Evolutionary conservation across 2,329 filamentous ascomycete genomes (phyloP).

Genomic region (Trichophyton verrucosum): DNA sequence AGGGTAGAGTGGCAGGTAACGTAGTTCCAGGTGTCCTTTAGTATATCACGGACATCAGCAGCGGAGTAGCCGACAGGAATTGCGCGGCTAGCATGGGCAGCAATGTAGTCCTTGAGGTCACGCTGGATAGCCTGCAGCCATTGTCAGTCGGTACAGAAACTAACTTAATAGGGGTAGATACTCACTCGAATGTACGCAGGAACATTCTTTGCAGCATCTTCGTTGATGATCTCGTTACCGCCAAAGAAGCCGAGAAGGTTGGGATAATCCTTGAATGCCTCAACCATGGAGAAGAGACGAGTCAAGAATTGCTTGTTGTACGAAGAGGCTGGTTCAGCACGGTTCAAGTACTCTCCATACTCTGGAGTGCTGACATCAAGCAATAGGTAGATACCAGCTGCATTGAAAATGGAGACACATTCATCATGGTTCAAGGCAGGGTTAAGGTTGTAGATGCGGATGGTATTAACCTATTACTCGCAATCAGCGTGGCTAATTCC

Average conservation of each 20-base stretch:
- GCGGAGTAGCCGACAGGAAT: constrained; percentile 59
- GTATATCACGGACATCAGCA: constrained; percentile 49
- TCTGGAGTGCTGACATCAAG: constrained; percentile 54
- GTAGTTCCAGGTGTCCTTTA: constrained; percentile 50
- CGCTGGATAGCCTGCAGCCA: constrained; percentile 45
- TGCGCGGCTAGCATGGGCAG: constrained; percentile 41
- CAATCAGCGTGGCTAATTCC: neutral
- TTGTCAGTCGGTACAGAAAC: constrained; percentile 14
- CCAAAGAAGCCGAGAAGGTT: constrained; percentile 56
- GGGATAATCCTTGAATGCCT: constrained; percentile 54
- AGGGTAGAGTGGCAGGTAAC: constrained; percentile 44
- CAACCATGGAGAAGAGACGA: constrained; percentile 50
- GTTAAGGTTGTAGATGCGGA: constrained; percentile 53
- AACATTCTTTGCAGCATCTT: constrained; percentile 41
- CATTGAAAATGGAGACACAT: constrained; percentile 53
- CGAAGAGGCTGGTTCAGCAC: constrained; percentile 40
- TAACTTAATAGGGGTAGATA: constrained; percentile 1
- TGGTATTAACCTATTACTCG: constrained; percentile 42
- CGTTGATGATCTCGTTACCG: constrained; percentile 57
- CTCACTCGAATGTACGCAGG: constrained; percentile 47
- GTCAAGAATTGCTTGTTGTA: constrained; percentile 46
- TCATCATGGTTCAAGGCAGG: constrained; percentile 48
- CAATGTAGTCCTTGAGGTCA: constrained; percentile 57
- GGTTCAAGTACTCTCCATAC: constrained; percentile 44
- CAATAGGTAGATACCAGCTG: constrained; percentile 54